Conservation (phyloP, 441 rosid species). For the Croton setiger region DNA sequence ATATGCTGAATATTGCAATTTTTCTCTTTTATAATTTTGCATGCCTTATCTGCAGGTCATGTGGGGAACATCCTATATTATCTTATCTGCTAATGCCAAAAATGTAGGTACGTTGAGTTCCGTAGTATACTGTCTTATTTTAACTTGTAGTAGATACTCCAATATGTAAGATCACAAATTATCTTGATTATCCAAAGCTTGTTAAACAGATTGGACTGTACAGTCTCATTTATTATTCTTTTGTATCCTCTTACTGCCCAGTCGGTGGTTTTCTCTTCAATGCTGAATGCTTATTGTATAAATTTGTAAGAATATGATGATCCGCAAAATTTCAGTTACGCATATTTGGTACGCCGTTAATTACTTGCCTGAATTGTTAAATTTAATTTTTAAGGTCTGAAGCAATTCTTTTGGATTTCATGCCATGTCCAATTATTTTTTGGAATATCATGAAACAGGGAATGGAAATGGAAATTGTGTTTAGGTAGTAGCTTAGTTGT, state of each 20-base stretch:
- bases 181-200: slow-evolving; percentile 3
- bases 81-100: slow-evolving; percentile 45
- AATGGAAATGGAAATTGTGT: no score
- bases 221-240: background rate
- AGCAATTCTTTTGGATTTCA: no score
- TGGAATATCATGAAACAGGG: no score
- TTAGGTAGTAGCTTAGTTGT: no score
- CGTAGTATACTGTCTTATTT: slow-evolving; percentile 10
- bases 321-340: background rate
- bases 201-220: background rate
- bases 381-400: no score
- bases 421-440: no score
- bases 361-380: no score
- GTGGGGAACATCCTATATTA: slow-evolving; percentile 33
- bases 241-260: slow-evolving; percentile 8
- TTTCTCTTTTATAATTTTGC: slow-evolving; percentile 27
- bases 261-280: background rate
- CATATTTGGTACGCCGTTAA: background rate
- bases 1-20: slow-evolving; percentile 19
- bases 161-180: slow-evolving; percentile 11
- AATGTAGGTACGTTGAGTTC: slow-evolving; percentile 38
- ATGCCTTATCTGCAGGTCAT: slow-evolving; percentile 52
- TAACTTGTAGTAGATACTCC: slow-evolving; percentile 8
- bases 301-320: background rate
- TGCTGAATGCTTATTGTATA: background rate